Conservation (phyloP, 2,329 filamentous ascomycete species). For the Pestalotiopsis sp. region DNA sequence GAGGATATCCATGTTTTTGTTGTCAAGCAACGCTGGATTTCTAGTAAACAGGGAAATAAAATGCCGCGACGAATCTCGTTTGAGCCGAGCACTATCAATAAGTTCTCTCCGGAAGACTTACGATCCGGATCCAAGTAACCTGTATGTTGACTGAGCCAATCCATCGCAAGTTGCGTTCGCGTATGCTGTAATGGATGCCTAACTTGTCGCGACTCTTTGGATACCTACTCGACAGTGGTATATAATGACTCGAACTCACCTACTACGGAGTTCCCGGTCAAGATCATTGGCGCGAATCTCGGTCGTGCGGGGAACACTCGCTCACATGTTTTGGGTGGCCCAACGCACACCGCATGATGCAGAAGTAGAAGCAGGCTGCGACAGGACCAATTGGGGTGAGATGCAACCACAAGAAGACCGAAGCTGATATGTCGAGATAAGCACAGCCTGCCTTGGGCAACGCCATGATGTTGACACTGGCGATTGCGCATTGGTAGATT, state of each 20-base stretch:
- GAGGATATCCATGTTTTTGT: too few relatives aligned
- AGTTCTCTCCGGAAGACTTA: not conserved
- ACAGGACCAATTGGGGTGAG: not conserved
- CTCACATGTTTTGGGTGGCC: not conserved
- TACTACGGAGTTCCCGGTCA: too few relatives aligned
- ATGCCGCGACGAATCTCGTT: too few relatives aligned
- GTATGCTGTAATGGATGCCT: too few relatives aligned
- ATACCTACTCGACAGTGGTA: too few relatives aligned
- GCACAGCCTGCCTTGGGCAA: not conserved
- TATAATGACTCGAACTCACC: too few relatives aligned
- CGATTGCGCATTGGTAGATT: not conserved
- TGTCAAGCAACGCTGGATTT: too few relatives aligned
- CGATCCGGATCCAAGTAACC: not conserved
- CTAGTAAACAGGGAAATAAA: too few relatives aligned
- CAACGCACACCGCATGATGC: slow-evolving; percentile 1
- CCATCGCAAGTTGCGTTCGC: not conserved
- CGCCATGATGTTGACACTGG: not conserved
- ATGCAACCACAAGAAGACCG: not conserved
- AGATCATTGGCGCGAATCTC: not conserved
- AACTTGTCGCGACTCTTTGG: too few relatives aligned
- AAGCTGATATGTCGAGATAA: not conserved
- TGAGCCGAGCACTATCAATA: not conserved
- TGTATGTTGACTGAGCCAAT: not conserved
- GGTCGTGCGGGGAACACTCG: not conserved
- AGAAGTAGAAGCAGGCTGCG: not conserved